Base-by-base conservation (phyloP, 2,329 filamentous ascomycete genomes). In the Drechslerella coelobrocha region DNA sequence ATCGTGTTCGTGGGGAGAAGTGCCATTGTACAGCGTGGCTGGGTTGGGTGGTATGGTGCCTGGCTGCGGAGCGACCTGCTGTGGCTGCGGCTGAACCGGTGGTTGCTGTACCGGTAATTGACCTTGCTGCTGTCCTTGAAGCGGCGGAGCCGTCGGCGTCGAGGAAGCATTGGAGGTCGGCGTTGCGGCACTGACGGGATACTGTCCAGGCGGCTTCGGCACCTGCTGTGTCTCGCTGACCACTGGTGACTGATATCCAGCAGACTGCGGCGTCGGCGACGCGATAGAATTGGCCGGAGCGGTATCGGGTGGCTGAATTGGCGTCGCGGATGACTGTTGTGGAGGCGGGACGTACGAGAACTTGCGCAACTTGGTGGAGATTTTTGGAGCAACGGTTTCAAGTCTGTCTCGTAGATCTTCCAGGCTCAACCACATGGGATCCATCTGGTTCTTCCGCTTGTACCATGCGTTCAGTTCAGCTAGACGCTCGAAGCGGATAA, bases 381-480 rank as follows among this genome's bases (percentile, higher is more conserved):
- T 69, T 57, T 69, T 69, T 10, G 65, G 65, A 12, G 65, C 65
- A n/a, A 69, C 65, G 52, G 39, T 43, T 29, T 69, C 65, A 48
- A 69, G 45, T 14, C 65, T 56, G 26, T 69, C 65, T 21, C 65
- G 53, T 26, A 69, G 47, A 41, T 69, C 65, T n/a, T 69, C 65
- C 39, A 69, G 52, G 52, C 62, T 57, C 53, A 69, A 47, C 65
- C 65, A 69, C 34, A 26, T 52, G n/a, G 51, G n/a, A 39, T 69
- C 65, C 47, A 69, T 37, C 24, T 47, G 27, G 14, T 62, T 62
- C 57, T 69, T 69, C n/a, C 57, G 57, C 47, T 69, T 69, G 37
- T 69, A 69, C 65, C 65, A 69, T 57, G 65, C 65, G 65, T 69
- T 69, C 57, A 69, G 45, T 27, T 69, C 65, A 45, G 65, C 65